Conservation (phyloP, 257 asterid species). For the Henckelia pumila region DNA sequence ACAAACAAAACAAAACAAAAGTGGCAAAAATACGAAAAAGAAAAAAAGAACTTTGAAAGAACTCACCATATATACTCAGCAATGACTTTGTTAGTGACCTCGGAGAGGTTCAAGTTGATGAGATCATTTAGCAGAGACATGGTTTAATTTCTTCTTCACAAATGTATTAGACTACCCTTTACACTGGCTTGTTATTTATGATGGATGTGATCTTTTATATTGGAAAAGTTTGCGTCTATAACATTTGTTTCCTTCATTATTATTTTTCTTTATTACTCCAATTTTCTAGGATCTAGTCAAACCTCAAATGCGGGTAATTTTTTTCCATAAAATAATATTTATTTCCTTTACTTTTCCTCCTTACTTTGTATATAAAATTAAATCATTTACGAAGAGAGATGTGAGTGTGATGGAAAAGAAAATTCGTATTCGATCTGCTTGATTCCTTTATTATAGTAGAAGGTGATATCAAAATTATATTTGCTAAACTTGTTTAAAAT, state of each 20-base stretch:
- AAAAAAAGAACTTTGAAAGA: conserved; percentile 12
- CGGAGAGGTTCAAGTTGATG: conserved; percentile 60
- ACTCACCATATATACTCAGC: conserved; percentile 76
- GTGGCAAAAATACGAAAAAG: not conserved
- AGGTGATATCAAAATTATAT: no score
- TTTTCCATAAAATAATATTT: no score
- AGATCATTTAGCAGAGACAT: conserved; percentile 68
- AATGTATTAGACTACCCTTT: not conserved
- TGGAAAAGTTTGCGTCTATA: not conserved
- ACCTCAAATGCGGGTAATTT: not conserved
- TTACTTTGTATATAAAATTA: no score
- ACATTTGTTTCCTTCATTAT: no score
- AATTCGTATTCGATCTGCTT: no score
- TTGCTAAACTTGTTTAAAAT: no score
- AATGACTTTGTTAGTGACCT: conserved; percentile 47
- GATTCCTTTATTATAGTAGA: no score
- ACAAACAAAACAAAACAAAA: no score
- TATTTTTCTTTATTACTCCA: no score
- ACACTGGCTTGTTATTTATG: not conserved
- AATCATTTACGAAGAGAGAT: no score
- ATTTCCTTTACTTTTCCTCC: not conserved
- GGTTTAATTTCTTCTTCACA: conserved; percentile 4
- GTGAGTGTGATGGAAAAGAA: no score
- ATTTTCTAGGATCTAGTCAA: not conserved
- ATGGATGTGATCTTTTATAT: not conserved